Evolutionary conservation across 1,139 yeast genomes (phyloP), one percentile per base, ranked within the genome.

Genomic region (Hyphopichia burtonii): DNA sequence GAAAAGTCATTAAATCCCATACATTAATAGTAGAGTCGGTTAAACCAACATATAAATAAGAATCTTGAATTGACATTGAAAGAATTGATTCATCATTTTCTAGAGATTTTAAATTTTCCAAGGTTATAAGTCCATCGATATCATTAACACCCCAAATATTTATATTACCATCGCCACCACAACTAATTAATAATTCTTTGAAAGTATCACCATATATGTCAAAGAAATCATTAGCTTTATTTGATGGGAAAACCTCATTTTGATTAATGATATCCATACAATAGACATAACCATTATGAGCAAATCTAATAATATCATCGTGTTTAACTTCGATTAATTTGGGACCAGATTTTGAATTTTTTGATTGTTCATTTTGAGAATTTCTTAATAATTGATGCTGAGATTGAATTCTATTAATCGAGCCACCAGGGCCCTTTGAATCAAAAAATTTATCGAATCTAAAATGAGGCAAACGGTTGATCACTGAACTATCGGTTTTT

Each of bases 211-310:
- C 45, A 44, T 54, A 56, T 41, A 56, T 47, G 27, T 47, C 51
- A 25, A 59, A 46, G 37, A 63, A 64, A 22, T 56, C 65, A 18
- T 47, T 46, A 7, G 51, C 48, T 18, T 51, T 46, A 27, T 27
- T 27, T 3, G 20, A 15, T 11, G 2, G 42, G 23, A 20, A 31
- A 34, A 50, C 47, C 7, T 44, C 41, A 31, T 30, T 17, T 17
- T 50, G 38, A 27, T 45, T 41, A 47, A 71, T 48, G 44, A 66
- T 49, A 34, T 72, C 73, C 78, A 90, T 77, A 32, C 91, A 78
- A 60, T 90, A 89, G 14, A 93, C 83, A 54, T 87, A 91, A 7
- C 98, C 96, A 56, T 86, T 82, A 59, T 93, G 99, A 2, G 99
- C 97, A 63, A 88, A 93, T 11, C 82, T 71, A 2, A 87, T 73